Evolutionary conservation across 352 stramenopile species (phyloP).

Genomic region (Phytophthora kernoviae): DNA sequence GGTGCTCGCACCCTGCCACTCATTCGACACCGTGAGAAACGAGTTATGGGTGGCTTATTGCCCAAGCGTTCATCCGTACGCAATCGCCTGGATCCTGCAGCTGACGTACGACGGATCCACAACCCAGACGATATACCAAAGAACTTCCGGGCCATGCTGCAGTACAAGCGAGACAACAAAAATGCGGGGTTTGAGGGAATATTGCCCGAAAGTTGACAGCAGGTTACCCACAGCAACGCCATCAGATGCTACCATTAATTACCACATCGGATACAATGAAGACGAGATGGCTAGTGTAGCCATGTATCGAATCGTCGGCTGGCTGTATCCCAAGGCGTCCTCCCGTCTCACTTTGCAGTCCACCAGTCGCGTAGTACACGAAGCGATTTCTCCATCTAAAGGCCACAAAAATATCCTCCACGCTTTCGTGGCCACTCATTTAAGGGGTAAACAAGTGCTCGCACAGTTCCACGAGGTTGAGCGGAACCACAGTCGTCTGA

Average conservation of each 20-base stretch:
- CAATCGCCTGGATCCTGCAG: conserved; percentile 62
- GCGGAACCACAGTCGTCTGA: too few relatives aligned
- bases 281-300: neutral
- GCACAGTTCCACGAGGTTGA: too few relatives aligned
- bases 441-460: too few relatives aligned
- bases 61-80: conserved; percentile 71
- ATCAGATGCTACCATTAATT: too few relatives aligned
- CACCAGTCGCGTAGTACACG: neutral
- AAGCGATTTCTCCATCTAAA: conserved; percentile 14
- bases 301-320: too few relatives aligned
- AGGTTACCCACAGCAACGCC: too few relatives aligned
- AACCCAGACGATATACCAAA: conserved; percentile 77
- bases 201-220: conserved; percentile 29
- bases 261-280: neutral
- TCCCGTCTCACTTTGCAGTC: too few relatives aligned
- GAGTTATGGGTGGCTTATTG: conserved; percentile 65
- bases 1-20: conserved; percentile 46
- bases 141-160: conserved; percentile 64
- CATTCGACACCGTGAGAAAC: conserved; percentile 60
- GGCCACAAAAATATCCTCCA: conserved; percentile 4
- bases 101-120: conserved; percentile 75
- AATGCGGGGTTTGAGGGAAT: conserved; percentile 38
- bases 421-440: conserved; percentile 8
- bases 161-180: conserved; percentile 52
- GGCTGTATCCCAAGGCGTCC: too few relatives aligned